phyloP scores from a whole-genome alignment of 306 rosid species.

The Cajanus cajan region DNA sequence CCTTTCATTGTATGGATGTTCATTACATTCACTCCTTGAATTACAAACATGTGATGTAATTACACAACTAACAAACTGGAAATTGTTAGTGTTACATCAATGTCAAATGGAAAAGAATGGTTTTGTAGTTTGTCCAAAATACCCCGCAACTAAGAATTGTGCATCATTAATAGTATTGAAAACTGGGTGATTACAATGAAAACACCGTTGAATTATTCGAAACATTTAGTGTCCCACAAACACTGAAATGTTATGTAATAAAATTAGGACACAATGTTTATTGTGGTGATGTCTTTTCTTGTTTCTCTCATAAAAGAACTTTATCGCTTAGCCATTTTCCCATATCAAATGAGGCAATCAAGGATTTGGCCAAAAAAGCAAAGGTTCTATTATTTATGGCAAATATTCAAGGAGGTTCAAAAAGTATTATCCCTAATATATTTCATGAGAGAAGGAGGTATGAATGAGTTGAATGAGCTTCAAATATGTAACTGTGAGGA shows the following conservation, averaged over 20 bases:
- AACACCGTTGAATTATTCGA: neutral
- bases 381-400: neutral
- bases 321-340: neutral
- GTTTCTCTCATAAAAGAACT: neutral
- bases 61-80: neutral
- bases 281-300: rapidly evolving
- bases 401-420: neutral
- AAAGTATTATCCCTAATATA: constrained; percentile 12
- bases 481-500: neutral
- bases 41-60: neutral
- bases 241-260: neutral
- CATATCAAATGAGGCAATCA: neutral
- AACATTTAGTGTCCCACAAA: neutral
- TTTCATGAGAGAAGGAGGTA: neutral
- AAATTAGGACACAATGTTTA: neutral
- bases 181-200: neutral
- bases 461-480: constrained; percentile 13
- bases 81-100: neutral
- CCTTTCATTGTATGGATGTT: neutral
- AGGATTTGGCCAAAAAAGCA: neutral
- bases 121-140: neutral
- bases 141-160: neutral
- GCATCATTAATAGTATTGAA: neutral
- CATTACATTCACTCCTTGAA: neutral
- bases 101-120: neutral